These are phyloP conservation scores for Theobroma cacao DNA, from an alignment of 345 rosid species.

Conservation along the genomic window DNA sequence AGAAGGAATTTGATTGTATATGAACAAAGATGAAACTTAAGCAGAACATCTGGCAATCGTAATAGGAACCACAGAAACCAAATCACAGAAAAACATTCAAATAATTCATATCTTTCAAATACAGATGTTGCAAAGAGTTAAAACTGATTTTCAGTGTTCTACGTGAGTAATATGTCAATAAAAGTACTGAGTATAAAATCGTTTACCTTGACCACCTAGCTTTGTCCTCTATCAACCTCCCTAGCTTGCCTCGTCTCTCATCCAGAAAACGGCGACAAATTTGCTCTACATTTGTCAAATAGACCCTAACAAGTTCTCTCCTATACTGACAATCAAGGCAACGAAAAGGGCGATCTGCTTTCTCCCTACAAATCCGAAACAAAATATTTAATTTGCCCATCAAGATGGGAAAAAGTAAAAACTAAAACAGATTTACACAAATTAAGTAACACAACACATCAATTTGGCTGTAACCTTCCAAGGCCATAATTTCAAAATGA, in stretches of 20 bases:
- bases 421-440: background rate
- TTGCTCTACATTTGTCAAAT: constrained; percentile 83
- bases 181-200: background rate
- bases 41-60: background rate
- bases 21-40: too few species aligned
- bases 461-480: background rate
- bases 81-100: background rate
- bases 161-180: background rate
- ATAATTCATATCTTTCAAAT: background rate
- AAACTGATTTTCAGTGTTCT: background rate
- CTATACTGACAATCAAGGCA: constrained; percentile 85
- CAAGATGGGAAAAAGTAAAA: background rate
- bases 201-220: constrained; percentile 86
- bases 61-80: constrained; percentile 4
- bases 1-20: background rate
- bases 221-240: constrained; percentile 72
- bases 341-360: constrained; percentile 85
- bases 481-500: background rate
- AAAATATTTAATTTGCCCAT: constrained; percentile 2
- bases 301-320: constrained; percentile 92
- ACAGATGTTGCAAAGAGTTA: background rate
- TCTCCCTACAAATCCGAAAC: constrained; percentile 57
- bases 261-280: constrained; percentile 83
- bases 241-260: constrained; percentile 70
- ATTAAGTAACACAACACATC: background rate